Percentiles rank a stretch among this genome's conserved stretches.
phyloP scores from a whole-genome alignment of 1,284 basidiomycete genomes.

The Thecaphora frezii region DNA sequence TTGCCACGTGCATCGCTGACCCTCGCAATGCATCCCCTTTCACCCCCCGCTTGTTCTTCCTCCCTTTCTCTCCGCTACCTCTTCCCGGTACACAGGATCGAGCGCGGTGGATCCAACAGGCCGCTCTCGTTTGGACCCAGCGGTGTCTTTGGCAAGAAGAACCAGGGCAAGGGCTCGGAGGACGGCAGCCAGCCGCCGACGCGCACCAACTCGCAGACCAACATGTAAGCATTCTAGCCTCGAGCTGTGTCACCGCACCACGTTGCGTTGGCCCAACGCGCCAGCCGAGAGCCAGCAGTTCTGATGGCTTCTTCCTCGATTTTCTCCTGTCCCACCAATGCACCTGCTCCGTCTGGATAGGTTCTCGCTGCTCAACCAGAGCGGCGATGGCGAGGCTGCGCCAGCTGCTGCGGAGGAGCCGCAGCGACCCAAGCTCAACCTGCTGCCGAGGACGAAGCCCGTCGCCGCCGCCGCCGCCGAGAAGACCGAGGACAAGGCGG shows the following conservation, averaged over 20 bases:
- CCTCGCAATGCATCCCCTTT: too few species aligned
- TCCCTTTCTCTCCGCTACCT: too few species aligned
- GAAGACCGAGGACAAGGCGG: slow-evolving; percentile 55
- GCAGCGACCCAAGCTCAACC: slow-evolving; percentile 74
- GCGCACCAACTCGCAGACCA: slow-evolving; percentile 74
- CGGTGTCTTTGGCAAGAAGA: slow-evolving; percentile 72
- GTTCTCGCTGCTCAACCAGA: slow-evolving; percentile 63
- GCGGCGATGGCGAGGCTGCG: slow-evolving; percentile 24
- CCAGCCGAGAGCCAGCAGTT: too few species aligned
- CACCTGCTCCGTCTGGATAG: too few species aligned
- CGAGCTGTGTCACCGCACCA: too few species aligned
- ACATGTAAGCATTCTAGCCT: slow-evolving; percentile 65
- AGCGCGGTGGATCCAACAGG: slow-evolving; percentile 55
- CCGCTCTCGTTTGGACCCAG: slow-evolving; percentile 73
- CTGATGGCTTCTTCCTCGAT: too few species aligned
- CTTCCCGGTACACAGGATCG: too few species aligned
- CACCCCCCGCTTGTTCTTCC: too few species aligned
- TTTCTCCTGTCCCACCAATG: too few species aligned
- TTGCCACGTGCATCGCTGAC: too few species aligned
- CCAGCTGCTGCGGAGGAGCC: slow-evolving; percentile 63
- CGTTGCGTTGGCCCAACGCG: too few species aligned
- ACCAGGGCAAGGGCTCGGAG: slow-evolving; percentile 61
- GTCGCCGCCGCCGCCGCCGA: slow-evolving; percentile 59
- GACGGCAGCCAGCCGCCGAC: slow-evolving; percentile 69
- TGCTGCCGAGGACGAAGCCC: slow-evolving; percentile 68